phyloP scores from a whole-genome alignment of 1,284 basidiomycete species.

The Cutaneotrichosporon arboriforme region DNA sequence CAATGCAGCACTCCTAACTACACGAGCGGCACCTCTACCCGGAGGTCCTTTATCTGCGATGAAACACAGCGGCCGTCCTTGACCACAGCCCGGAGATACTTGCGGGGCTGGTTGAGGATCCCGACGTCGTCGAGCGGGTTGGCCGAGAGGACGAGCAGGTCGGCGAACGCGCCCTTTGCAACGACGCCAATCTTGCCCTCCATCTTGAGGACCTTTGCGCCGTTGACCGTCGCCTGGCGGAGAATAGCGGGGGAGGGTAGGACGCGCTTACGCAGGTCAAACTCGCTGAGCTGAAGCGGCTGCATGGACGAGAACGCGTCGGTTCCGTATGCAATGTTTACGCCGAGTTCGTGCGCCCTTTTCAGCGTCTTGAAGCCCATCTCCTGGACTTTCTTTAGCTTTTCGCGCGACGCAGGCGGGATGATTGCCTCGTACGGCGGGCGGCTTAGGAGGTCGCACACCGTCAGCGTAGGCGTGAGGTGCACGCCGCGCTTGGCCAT shows the following conservation, averaged over 20 bases:
- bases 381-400: constrained; percentile 21
- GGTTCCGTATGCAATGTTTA: constrained; percentile 30
- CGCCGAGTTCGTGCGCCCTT: constrained; percentile 27
- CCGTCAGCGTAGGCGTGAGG: constrained; percentile 52
- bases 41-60: constrained; percentile 17
- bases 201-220: constrained; percentile 45
- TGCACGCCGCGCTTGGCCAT: constrained; percentile 49
- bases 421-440: constrained; percentile 26
- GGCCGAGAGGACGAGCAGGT: constrained; percentile 50
- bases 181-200: constrained; percentile 48
- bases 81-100: constrained; percentile 28
- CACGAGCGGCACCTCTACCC: constrained; percentile 26
- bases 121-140: constrained; percentile 53
- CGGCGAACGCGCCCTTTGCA: constrained; percentile 48
- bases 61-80: constrained; percentile 32
- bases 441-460: constrained; percentile 42
- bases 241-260: constrained; percentile 48
- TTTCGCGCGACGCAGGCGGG: constrained; percentile 20
- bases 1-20: no score
- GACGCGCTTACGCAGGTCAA: constrained; percentile 49
- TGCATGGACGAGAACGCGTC: constrained; percentile 28
- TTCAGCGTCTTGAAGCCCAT: constrained; percentile 25
- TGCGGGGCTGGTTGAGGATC: constrained; percentile 50
- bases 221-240: constrained; percentile 52
- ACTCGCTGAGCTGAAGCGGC: constrained; percentile 34